Percentiles rank a stretch among this genome's conserved stretches.
These are phyloP conservation scores for Amanita pseudoporphyria DNA, from an alignment of 768 basidiomycete genomes.

Conservation along the genomic window DNA sequence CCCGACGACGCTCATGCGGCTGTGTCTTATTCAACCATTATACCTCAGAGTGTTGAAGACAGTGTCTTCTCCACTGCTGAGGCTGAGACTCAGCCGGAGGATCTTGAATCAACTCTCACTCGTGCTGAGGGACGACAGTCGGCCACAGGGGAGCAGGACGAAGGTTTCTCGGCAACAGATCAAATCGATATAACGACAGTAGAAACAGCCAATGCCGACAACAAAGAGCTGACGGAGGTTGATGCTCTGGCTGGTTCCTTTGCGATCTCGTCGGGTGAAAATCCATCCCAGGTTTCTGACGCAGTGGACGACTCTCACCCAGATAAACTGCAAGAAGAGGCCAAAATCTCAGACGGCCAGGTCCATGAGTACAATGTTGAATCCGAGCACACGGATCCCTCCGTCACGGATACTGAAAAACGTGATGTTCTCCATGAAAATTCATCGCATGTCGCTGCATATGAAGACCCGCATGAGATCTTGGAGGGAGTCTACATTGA, in stretches of 20 bases:
- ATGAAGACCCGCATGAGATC: conserved; percentile 45
- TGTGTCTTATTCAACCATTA: background rate
- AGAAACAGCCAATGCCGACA: background rate
- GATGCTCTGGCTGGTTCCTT: background rate
- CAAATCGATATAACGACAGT: background rate
- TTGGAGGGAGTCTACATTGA: conserved; percentile 67
- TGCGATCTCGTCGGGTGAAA: background rate
- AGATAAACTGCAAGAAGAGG: background rate
- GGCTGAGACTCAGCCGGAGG: background rate
- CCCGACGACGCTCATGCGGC: background rate
- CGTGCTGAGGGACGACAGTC: background rate
- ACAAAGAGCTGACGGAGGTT: background rate
- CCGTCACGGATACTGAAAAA: conserved; percentile 4
- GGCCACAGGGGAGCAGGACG: background rate
- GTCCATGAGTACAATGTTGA: no score
- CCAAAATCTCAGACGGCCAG: background rate
- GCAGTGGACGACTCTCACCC: background rate
- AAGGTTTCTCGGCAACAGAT: background rate
- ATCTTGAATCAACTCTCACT: background rate
- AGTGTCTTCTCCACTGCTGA: background rate
- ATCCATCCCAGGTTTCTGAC: background rate
- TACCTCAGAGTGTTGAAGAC: background rate
- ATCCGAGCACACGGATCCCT: background rate
- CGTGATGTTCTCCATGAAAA: conserved; percentile 8
- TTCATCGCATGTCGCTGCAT: conserved; percentile 9